These are phyloP conservation scores for Aspergillus conjunctus DNA, from an alignment of 495 filamentous ascomycete genomes.

Conservation along the genomic window DNA sequence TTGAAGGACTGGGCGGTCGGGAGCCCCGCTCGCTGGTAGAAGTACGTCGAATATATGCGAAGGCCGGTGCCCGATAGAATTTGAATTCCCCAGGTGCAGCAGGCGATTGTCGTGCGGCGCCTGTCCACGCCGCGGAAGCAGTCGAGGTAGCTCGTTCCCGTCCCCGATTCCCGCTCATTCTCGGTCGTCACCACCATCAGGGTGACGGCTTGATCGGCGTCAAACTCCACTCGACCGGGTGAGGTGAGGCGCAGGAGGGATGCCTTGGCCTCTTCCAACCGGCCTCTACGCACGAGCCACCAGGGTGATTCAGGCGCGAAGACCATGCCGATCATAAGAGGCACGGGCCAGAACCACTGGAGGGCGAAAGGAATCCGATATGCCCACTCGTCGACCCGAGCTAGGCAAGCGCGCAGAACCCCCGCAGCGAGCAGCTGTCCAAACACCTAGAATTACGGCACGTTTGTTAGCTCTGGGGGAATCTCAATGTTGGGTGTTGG, in stretches of 20 bases:
- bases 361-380: conserved; percentile 70
- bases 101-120: conserved; percentile 68
- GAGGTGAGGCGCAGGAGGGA: conserved; percentile 68
- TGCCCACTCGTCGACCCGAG: conserved; percentile 60
- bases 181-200: background rate
- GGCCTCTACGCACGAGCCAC: conserved; percentile 79
- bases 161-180: conserved; percentile 44
- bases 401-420: conserved; percentile 65
- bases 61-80: conserved; percentile 69
- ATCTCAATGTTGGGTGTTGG: too few species aligned
- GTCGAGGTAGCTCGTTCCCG: conserved; percentile 61
- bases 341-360: conserved; percentile 84
- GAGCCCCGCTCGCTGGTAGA: conserved; percentile 68
- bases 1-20: conserved; percentile 56
- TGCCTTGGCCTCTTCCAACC: conserved; percentile 65
- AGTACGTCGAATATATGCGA: conserved; percentile 70
- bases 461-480: too few species aligned
- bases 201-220: background rate
- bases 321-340: conserved; percentile 67
- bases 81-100: conserved; percentile 71
- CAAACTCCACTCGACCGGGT: background rate
- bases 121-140: conserved; percentile 70
- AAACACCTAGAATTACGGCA: too few species aligned
- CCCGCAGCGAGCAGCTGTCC: conserved; percentile 75
- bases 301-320: conserved; percentile 77